Evolutionary conservation across 1,139 yeast species (phyloP), one percentile per base, ranked within the genome.

Genomic region (Arxiozyma telluris): DNA sequence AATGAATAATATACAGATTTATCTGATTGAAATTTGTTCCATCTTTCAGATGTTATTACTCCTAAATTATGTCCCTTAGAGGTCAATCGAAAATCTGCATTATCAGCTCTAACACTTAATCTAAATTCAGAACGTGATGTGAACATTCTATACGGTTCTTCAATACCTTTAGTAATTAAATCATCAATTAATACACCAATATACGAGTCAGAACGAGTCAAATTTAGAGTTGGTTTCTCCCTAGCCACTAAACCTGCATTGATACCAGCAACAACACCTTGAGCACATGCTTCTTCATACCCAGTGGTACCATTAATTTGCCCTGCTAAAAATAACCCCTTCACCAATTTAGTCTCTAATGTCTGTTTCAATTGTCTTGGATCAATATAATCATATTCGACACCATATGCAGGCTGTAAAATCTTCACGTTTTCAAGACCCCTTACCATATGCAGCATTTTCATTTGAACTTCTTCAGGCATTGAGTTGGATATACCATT

Each of bases 241-340:
- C 68, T 63, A 22, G 70, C 63, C 0, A 80, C 64, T 15, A 73
- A 54, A 5, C 75, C 74, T 0, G 98, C 98, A 67, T 94, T 94
- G 44, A 91, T 85, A 7, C 99, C 99, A 1, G 99, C 98, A 50
- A 94, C 73, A 55, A 91, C 78, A 1, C 99, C 99, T 66, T 93
- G 98, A 0, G 98, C 84, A 1, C 97, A 96, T 0, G 99, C 99
- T 68, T 94, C 99, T 71, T 94, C 99, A 64, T 94, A 94, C 0
- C 99, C 99, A 0, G 99, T 94, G 0, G 99, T 94, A 47, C 99
- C 99, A 66, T 94, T 94, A 47, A 94, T 94, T 70, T 94, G 99
- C 1, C 99, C 99, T 0, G 98, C 99, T 53, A 94, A 75, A 65
- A 73, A 94, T 47, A 94, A 72, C 0, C 98, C 98, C 20, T 77